These are phyloP conservation scores for Colletotrichum caudatum DNA, from an alignment of 2,329 filamentous ascomycete species.

Conservation along the genomic window DNA sequence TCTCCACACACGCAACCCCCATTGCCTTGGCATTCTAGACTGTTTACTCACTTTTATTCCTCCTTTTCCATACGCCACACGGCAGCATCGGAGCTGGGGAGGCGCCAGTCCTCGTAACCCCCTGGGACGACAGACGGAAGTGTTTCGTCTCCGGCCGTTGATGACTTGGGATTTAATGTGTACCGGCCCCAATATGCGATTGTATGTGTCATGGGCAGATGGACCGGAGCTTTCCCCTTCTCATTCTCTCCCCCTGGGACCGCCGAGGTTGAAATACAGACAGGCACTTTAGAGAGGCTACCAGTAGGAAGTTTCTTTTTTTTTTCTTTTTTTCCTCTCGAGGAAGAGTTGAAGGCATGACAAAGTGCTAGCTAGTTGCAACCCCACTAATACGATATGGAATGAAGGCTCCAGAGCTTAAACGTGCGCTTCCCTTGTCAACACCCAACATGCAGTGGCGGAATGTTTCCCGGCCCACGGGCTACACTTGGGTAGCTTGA, in stretches of 20 bases:
- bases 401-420: background rate
- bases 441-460: too few species aligned
- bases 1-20: background rate
- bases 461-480: background rate
- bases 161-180: constrained; percentile 26
- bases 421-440: background rate
- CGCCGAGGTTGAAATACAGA: constrained; percentile 14
- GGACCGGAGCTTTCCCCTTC: constrained; percentile 5
- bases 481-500: background rate
- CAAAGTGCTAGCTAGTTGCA: background rate
- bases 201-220: constrained; percentile 13
- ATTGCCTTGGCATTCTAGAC: constrained; percentile 14
- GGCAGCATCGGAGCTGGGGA: constrained; percentile 37
- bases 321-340: background rate
- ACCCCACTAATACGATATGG: background rate
- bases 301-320: constrained; percentile 22
- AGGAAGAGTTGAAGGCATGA: constrained; percentile 14
- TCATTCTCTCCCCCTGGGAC: background rate
- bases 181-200: background rate
- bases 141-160: constrained; percentile 17
- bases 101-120: background rate
- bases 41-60: constrained; percentile 28
- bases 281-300: constrained; percentile 18
- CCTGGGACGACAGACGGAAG: constrained; percentile 12
- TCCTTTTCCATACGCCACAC: constrained; percentile 24